Percentiles rank a stretch among this genome's conserved stretches.
Evolutionary conservation across 2,329 filamentous ascomycete genomes (phyloP).

Genomic region (Metarhizium brunneum): DNA sequence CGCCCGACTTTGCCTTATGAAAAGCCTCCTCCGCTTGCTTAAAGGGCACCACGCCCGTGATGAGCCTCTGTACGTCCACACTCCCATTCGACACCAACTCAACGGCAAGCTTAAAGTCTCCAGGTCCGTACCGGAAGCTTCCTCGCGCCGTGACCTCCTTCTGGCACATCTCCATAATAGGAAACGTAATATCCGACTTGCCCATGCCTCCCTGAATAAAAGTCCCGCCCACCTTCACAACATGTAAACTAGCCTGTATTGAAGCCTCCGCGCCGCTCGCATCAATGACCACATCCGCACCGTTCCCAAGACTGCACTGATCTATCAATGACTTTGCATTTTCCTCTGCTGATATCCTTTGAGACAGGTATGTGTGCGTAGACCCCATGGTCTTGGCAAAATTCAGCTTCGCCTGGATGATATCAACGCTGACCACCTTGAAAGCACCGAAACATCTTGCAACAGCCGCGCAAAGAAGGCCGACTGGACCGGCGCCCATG

Average conservation of each 20-base stretch:
- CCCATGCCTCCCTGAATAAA: too few relatives aligned
- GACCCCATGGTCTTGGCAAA: slow-evolving; percentile 68
- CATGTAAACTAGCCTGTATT: slow-evolving; percentile 57
- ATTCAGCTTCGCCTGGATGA: slow-evolving; percentile 67
- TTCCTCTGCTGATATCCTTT: slow-evolving; percentile 10
- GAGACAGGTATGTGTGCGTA: slow-evolving; percentile 38
- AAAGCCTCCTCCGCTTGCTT: too few relatives aligned
- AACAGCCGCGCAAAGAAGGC: slow-evolving; percentile 78
- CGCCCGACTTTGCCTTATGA: too few relatives aligned
- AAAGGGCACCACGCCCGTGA: slow-evolving; percentile 41
- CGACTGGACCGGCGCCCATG: slow-evolving; percentile 84
- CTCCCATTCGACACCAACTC: slow-evolving; percentile 63
- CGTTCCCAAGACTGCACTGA: slow-evolving; percentile 51
- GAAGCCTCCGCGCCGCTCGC: slow-evolving; percentile 70
- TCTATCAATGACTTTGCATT: slow-evolving; percentile 62
- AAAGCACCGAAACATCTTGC: slow-evolving; percentile 73
- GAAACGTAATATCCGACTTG: too few relatives aligned
- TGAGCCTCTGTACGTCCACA: slow-evolving; percentile 72
- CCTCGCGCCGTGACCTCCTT: slow-evolving; percentile 47
- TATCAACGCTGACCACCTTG: slow-evolving; percentile 78
- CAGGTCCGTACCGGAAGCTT: slow-evolving; percentile 79
- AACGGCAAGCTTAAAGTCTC: slow-evolving; percentile 79
- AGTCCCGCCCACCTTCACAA: too few relatives aligned
- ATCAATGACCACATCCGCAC: slow-evolving; percentile 72
- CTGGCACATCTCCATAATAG: too few relatives aligned